These are phyloP conservation scores for Haberlea rhodopensis DNA, from an alignment of 257 asterid genomes.

Conservation along the genomic window DNA sequence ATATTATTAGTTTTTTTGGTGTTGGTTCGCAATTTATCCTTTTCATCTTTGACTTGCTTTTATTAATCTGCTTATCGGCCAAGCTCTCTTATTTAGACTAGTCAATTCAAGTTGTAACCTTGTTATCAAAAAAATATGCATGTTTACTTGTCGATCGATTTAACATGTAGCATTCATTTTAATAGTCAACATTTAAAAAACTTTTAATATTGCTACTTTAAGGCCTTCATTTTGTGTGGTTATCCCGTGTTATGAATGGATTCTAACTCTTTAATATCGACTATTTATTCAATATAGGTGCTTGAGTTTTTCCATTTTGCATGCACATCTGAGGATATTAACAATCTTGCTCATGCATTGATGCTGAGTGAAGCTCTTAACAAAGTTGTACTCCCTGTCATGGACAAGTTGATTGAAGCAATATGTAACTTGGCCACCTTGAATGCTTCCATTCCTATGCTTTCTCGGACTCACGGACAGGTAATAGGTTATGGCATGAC, in stretches of 20 bases:
- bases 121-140: no score
- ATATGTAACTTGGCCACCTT: constrained; percentile 39
- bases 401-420: constrained; percentile 45
- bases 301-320: constrained; percentile 60
- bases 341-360: constrained; percentile 51
- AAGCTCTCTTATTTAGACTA: no score
- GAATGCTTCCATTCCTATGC: constrained; percentile 50
- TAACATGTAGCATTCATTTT: no score
- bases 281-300: constrained; percentile 34
- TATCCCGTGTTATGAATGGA: background rate
- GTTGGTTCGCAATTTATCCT: no score
- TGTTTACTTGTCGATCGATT: no score
- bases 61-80: no score
- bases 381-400: constrained; percentile 39
- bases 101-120: no score
- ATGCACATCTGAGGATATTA: constrained; percentile 54
- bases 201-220: no score
- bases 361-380: constrained; percentile 51
- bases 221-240: background rate
- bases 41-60: no score
- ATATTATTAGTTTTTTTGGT: no score
- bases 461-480: constrained; percentile 65
- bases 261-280: background rate
- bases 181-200: no score
- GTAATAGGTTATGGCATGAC: constrained; percentile 20